These are phyloP conservation scores for Pseudotsuga menziesii DNA, from an alignment of 75 land plant genomes.

Conservation along the genomic window DNA sequence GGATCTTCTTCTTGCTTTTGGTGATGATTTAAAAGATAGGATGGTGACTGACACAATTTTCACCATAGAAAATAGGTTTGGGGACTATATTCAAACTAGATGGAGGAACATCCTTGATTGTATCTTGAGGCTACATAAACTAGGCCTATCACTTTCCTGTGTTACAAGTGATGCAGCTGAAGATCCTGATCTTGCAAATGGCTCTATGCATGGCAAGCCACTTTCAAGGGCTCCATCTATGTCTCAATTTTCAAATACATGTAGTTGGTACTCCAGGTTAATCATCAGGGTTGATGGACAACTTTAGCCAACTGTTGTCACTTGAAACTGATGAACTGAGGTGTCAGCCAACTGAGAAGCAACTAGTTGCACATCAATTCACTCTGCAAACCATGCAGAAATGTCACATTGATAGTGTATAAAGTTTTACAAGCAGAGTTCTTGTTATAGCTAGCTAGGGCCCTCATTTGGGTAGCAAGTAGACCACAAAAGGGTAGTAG, in stretches of 20 bases:
- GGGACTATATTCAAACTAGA: conserved; percentile 65
- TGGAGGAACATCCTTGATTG: conserved; percentile 84
- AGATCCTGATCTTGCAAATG: conserved; percentile 54
- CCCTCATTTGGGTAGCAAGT: conserved; percentile 91
- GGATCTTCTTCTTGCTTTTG: conserved; percentile 67
- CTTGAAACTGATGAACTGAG: conserved; percentile 84
- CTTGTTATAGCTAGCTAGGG: conserved; percentile 79
- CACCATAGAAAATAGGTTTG: conserved; percentile 72
- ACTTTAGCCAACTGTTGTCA: conserved; percentile 77
- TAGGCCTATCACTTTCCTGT: conserved; percentile 68
- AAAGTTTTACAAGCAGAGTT: conserved; percentile 91
- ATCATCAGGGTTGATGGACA: conserved; percentile 81
- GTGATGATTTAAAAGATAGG: conserved; percentile 70
- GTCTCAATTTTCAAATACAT: conserved; percentile 40
- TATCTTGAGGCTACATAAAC: conserved; percentile 68
- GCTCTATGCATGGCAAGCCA: conserved; percentile 57
- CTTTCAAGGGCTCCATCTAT: conserved; percentile 31
- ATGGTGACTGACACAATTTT: conserved; percentile 74
- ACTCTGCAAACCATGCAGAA: conserved; percentile 86
- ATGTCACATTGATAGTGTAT: conserved; percentile 91
- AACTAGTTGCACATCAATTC: conserved; percentile 88
- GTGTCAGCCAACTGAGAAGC: conserved; percentile 68
- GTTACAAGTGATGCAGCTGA: conserved; percentile 76
- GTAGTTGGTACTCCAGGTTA: conserved; percentile 61
- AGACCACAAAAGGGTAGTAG: conserved; percentile 78